Evolutionary conservation across 1,284 basidiomycete species (phyloP), one percentile per base, ranked within the genome.

Genomic region (Phlebopus sp.): DNA sequence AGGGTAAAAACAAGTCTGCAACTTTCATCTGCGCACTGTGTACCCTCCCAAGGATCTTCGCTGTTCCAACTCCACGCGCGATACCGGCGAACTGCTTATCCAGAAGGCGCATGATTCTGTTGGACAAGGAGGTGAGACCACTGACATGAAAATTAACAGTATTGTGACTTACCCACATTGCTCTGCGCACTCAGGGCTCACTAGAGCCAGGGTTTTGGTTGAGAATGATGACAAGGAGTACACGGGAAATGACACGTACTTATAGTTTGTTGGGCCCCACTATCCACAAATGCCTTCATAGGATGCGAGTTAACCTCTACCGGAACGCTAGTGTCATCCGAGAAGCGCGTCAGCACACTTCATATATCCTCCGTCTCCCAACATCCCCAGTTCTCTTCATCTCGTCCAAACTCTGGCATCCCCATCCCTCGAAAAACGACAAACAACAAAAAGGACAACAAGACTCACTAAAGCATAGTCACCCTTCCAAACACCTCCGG

Each of bases 251-350:
- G 5, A 29, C 21, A 73, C 90, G 65, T 55, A 95, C 92, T 97
- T 71, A 98, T 97, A 0, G 96, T 98, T 47, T 86, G 83, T 59
- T 99, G 97, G 3, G 97, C 96, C 21, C 96, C 96, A 55, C 92
- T 96, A 64, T 99, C 96, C 19, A 99, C 97, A 62, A 99, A 99
- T 0, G 97, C 97, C 66, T 95, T 97, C 31, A 98, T 84, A 1
- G 86, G 84, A 45, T 80, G 78, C 0, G 90, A 90, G 60, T 99
- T 99, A 3, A 99, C 93, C 62, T 97, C 94, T 0, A 96, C 86
- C 14, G 79, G 79, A 49, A 91, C 84, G 55, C 87, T 91, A 43
- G 13, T 34, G 11, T 37, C 5, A 13, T n/a, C 49, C 9, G 27
- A 31, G 31, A 19, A 32, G 13, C 17, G 23, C 25, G 37, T 63